phyloP scores from a whole-genome alignment of 139 green algal species.

The Chlorella sp. region DNA sequence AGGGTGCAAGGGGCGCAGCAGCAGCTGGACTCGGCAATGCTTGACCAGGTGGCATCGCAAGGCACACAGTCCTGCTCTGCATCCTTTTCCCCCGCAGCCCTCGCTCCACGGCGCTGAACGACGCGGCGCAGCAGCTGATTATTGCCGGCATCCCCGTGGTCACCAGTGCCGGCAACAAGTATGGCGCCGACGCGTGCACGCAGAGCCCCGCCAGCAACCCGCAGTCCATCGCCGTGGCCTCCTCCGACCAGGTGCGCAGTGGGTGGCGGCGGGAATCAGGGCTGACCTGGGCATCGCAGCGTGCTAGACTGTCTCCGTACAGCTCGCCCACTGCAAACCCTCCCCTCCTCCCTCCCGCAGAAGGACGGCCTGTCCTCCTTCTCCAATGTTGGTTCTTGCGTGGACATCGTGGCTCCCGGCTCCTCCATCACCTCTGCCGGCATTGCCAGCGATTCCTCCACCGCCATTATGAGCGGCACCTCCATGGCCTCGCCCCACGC shows the following conservation, averaged over 20 bases:
- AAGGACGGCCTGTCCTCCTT: constrained; percentile 58
- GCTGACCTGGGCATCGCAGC: too few relatives aligned
- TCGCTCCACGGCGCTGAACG: constrained; percentile 54
- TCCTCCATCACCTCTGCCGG: constrained; percentile 4
- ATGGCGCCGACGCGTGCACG: constrained; percentile 62
- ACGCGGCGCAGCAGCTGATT: constrained; percentile 46
- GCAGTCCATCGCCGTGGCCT: constrained; percentile 59
- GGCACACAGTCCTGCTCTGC: too few relatives aligned
- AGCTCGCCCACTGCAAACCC: too few relatives aligned
- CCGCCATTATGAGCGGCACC: constrained; percentile 45
- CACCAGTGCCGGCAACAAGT: constrained; percentile 60
- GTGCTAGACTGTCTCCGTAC: too few relatives aligned
- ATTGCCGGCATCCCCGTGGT: constrained; percentile 40
- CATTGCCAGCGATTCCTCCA: background rate
- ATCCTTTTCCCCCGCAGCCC: too few relatives aligned
- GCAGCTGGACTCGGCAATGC: too few relatives aligned
- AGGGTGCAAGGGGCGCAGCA: too few relatives aligned
- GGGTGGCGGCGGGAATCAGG: too few relatives aligned
- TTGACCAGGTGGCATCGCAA: too few relatives aligned
- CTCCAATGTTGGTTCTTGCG: constrained; percentile 72
- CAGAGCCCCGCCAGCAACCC: constrained; percentile 53
- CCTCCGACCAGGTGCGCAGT: constrained; percentile 12
- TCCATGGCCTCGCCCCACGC: constrained; percentile 62
- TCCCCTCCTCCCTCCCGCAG: background rate
- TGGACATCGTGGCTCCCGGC: constrained; percentile 73